These are phyloP conservation scores for Stylonectria norvegica DNA, from an alignment of 2,329 filamentous ascomycete genomes.

Conservation along the genomic window DNA sequence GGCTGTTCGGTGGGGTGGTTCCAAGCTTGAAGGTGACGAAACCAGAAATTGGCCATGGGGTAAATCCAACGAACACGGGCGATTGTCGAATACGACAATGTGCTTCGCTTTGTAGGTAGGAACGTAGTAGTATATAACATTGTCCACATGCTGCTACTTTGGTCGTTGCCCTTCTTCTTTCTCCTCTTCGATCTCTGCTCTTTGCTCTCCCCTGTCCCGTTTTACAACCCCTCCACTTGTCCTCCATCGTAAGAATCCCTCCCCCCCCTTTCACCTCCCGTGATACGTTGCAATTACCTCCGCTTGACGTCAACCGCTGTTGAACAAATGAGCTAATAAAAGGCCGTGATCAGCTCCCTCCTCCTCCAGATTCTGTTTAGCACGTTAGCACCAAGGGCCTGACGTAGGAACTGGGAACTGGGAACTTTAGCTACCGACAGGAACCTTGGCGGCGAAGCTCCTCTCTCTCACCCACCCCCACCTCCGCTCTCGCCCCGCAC, in stretches of 20 bases:
- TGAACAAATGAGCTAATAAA: no score
- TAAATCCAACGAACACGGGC: constrained; percentile 2
- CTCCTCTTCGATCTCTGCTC: neutral
- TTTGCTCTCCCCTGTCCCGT: neutral
- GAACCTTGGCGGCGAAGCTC: no score
- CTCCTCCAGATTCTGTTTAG: no score
- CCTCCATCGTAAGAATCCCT: constrained; percentile 12
- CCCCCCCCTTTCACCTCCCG: constrained; percentile 12
- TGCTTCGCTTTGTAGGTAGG: no score
- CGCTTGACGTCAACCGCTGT: constrained; percentile 9
- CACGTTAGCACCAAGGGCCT: no score
- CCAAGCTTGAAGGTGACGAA: constrained; percentile 15
- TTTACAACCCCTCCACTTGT: neutral
- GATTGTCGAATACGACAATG: no score
- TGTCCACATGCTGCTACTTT: no score
- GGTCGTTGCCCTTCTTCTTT: neutral
- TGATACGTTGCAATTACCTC: constrained; percentile 14
- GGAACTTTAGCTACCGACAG: no score
- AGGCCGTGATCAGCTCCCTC: no score
- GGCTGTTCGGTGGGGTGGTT: constrained; percentile 23
- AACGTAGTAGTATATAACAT: no score
- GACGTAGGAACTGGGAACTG: no score
- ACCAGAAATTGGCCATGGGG: constrained; percentile 25
- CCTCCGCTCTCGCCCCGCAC: constrained; percentile 22
- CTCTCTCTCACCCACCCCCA: constrained; percentile 23